phyloP scores from a whole-genome alignment of 2,329 filamentous ascomycete genomes.

The Coniella vitis region DNA sequence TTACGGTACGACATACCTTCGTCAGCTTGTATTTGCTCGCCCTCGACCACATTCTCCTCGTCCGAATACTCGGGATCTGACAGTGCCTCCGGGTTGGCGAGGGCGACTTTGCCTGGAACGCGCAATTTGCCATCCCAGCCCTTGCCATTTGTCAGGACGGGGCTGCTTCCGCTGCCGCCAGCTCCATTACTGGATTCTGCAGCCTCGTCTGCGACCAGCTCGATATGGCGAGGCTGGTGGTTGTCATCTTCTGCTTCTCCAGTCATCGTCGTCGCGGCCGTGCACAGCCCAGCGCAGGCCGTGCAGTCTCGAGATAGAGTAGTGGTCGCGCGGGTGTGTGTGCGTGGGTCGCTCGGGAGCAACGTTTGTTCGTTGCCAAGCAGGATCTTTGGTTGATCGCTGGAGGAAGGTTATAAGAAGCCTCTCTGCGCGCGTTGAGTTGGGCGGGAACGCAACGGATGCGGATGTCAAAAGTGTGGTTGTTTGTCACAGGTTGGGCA shows the following conservation, averaged over 20 bases:
- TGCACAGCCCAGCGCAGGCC: not conserved
- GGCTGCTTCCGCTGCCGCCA: slow-evolving; percentile 31
- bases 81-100: slow-evolving; percentile 74
- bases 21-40: slow-evolving; percentile 72
- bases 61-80: slow-evolving; percentile 82
- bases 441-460: not conserved
- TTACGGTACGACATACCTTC: slow-evolving; percentile 52
- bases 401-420: too few species aligned
- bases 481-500: slow-evolving; percentile 1
- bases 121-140: slow-evolving; percentile 83
- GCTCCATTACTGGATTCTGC: slow-evolving; percentile 29
- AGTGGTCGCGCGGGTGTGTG: too few species aligned
- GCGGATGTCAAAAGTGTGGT: not conserved
- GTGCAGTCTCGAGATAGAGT: not conserved
- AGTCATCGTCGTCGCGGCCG: slow-evolving; percentile 29
- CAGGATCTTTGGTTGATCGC: too few species aligned
- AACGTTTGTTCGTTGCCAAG: too few species aligned
- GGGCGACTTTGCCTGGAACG: slow-evolving; percentile 59
- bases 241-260: slow-evolving; percentile 28
- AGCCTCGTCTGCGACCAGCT: slow-evolving; percentile 38
- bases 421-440: too few species aligned
- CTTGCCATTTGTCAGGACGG: slow-evolving; percentile 50
- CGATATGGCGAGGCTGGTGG: slow-evolving; percentile 38
- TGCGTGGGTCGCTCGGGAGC: not conserved
- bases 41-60: slow-evolving; percentile 58